Base-by-base conservation (phyloP, 2,329 filamentous ascomycete genomes). In the Lecanicillium sp. region DNA sequence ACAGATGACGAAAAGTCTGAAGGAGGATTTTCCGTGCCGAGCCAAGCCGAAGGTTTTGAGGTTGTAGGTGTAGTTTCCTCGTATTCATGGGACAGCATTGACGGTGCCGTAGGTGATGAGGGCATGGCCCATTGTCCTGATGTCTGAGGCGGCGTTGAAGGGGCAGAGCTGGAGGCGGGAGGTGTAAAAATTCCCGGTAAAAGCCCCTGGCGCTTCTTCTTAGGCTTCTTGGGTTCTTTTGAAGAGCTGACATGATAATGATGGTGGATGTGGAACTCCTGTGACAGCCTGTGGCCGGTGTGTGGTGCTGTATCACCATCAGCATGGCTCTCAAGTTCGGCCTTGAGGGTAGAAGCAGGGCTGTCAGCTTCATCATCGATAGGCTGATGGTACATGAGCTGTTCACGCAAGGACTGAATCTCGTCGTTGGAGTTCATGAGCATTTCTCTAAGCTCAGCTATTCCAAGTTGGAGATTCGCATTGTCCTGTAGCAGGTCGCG, bases 401-500 rank as follows among this genome's bases (percentile, higher is more conserved):
- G 85, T 44, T 94, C 85, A 18, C 90, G 74, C 15, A 98, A 64
- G 31, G 75, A 76, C 56, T 95, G 87, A 3, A 96, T 92, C 61
- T 98, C 90, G 51, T 95, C 85, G 53, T 96, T 94, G 3, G 90
- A 95, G 55, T 78, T 88, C 52, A 87, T 75, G 16, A 98, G 71
- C 78, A 98, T 81, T 56, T 95, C 89, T 14, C 89, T 75, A 34
- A 98, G 65, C 63, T 98, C 92, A 37, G 89, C 78, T 43, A 96
- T 94, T 13, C 88, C 88, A 45, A 92, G 73, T 58, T 98, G 92
- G 32, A 98, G 67, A 50, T 87, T 95, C 9, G 89, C 87, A 54
- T 98, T 98, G 58, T 98, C 92, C 52, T 94, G 83, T 14, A 98
- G 68, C 40, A 98, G 85, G 57, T 96, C 92, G 49, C 89, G 87